Conservation (phyloP, 2,329 filamentous ascomycete species). For the Calonectria leucothoes region DNA sequence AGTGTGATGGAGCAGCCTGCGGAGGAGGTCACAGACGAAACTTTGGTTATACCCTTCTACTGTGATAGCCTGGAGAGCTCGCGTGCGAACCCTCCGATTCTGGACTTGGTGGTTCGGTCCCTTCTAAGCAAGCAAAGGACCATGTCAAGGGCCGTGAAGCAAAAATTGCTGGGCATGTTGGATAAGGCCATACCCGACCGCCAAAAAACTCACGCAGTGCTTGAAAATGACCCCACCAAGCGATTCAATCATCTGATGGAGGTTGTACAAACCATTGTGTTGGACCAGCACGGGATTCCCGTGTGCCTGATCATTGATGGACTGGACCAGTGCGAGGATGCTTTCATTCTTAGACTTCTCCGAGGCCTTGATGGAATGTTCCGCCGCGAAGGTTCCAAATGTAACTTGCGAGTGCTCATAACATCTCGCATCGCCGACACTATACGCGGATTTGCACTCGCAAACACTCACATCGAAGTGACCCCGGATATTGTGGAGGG, state of each 20-base stretch:
- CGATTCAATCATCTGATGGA: constrained; percentile 35
- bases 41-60: constrained; percentile 32
- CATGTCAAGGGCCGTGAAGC: constrained; percentile 16
- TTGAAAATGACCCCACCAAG: background rate
- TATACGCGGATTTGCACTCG: constrained; percentile 30
- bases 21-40: constrained; percentile 13
- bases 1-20: constrained; percentile 23
- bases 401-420: constrained; percentile 19
- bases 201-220: constrained; percentile 9
- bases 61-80: constrained; percentile 35
- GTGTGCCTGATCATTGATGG: constrained; percentile 34
- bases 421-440: constrained; percentile 30
- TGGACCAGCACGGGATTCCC: constrained; percentile 11
- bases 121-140: constrained; percentile 26
- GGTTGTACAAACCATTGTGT: constrained; percentile 21
- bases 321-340: constrained; percentile 30
- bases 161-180: constrained; percentile 24
- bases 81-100: constrained; percentile 30
- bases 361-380: constrained; percentile 30
- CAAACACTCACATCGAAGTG: constrained; percentile 29
- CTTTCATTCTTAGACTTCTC: constrained; percentile 25
- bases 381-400: constrained; percentile 17
- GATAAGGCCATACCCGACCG: constrained; percentile 19
- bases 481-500: constrained; percentile 18
- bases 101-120: constrained; percentile 29